Percentiles rank a stretch among this genome's conserved stretches.
Evolutionary conservation across 2,329 filamentous ascomycete genomes (phyloP).

Genomic region (Pseudocercospora fijiensis): DNA sequence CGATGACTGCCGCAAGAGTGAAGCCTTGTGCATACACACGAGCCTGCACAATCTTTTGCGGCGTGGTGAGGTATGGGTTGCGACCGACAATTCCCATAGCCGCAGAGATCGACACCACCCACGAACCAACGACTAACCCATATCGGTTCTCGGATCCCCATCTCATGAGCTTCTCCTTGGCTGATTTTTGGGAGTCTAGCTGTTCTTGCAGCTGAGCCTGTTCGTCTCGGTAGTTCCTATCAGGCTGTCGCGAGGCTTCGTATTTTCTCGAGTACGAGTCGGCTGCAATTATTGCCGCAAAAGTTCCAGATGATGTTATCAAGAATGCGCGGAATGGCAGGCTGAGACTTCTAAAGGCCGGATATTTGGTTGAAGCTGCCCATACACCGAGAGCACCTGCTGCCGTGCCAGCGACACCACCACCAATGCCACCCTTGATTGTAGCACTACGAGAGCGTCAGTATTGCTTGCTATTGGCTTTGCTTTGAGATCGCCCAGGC

Average conservation of each 20-base stretch:
- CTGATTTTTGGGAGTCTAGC: conserved; percentile 56
- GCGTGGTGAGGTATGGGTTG: conserved; percentile 69
- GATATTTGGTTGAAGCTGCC: conserved; percentile 68
- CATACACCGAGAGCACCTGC: conserved; percentile 67
- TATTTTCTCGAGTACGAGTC: conserved; percentile 71
- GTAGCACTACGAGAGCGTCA: conserved; percentile 56
- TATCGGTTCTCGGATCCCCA: conserved; percentile 83
- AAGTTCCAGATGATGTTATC: conserved; percentile 76
- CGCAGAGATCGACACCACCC: conserved; percentile 76
- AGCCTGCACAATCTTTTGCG: conserved; percentile 90
- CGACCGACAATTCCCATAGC: conserved; percentile 74
- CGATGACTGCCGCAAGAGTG: conserved; percentile 79
- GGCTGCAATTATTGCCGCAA: conserved; percentile 77
- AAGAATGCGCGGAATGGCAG: conserved; percentile 90
- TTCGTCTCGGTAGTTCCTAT: conserved; percentile 64
- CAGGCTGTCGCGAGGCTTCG: conserved; percentile 69
- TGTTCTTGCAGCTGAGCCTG: conserved; percentile 58
- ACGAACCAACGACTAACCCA: conserved; percentile 76
- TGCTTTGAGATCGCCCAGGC: conserved; percentile 4
- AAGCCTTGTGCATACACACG: conserved; percentile 91
- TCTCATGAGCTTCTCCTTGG: conserved; percentile 61
- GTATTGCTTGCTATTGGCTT: conserved; percentile 6
- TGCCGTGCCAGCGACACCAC: conserved; percentile 66
- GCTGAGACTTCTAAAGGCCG: conserved; percentile 76
- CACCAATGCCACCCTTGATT: conserved; percentile 73